These are phyloP conservation scores for Tephrocybe sp. DNA, from an alignment of 768 basidiomycete species.

Conservation along the genomic window DNA sequence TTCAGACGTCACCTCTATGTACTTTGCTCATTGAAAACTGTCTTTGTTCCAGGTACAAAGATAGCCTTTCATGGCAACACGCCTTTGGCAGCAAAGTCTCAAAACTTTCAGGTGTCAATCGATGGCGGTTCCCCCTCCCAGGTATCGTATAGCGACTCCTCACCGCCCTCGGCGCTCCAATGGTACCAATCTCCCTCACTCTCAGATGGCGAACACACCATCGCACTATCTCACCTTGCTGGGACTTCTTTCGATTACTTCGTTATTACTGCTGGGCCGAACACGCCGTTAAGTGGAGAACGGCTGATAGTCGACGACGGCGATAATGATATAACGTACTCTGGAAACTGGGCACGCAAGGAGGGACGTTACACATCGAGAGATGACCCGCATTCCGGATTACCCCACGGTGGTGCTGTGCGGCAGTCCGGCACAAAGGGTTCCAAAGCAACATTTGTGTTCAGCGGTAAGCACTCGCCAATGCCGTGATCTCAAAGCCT, in stretches of 20 bases:
- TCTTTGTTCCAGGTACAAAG: conserved; percentile 6
- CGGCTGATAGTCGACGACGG: conserved; percentile 23
- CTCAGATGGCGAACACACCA: conserved; percentile 18
- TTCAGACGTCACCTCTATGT: neutral
- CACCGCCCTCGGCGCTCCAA: conserved; percentile 19
- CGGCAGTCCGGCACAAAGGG: conserved; percentile 21
- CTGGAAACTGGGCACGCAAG: conserved; percentile 17
- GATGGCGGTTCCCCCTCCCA: conserved; percentile 14
- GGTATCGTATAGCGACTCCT: conserved; percentile 11
- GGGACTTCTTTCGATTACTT: conserved; percentile 22
- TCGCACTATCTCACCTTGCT: conserved; percentile 18
- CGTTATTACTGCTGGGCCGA: conserved; percentile 17
- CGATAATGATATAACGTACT: conserved; percentile 17
- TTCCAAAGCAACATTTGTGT: conserved; percentile 23
- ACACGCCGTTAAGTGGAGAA: conserved; percentile 20
- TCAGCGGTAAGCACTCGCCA: conserved; percentile 22
- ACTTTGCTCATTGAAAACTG: neutral
- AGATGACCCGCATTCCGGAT: conserved; percentile 13
- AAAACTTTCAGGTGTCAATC: conserved; percentile 17
- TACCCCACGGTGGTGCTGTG: conserved; percentile 25
- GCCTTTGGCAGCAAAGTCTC: neutral
- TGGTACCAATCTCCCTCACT: conserved; percentile 24
- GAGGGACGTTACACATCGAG: conserved; percentile 11
- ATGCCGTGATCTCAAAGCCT: neutral
- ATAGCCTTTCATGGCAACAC: conserved; percentile 13